Evolutionary conservation across 768 basidiomycete genomes (phyloP), one percentile per base, ranked within the genome.

Genomic region (Trametes sanguinea): DNA sequence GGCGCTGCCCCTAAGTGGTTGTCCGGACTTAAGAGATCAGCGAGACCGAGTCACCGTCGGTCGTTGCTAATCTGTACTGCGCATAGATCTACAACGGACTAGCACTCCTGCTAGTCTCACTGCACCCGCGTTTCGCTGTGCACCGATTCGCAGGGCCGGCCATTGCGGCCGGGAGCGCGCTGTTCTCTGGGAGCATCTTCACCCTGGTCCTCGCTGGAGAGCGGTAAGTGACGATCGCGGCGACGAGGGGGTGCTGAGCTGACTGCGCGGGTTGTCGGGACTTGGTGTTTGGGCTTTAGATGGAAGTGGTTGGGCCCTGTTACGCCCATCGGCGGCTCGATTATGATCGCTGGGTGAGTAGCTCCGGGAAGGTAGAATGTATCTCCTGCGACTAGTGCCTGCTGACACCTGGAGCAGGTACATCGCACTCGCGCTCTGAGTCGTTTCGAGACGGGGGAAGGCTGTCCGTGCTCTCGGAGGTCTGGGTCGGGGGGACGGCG

Each of bases 61-160:
- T 1, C 9, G 5, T 6, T n/a, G 45, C 22, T 46, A 22, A n/a
- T 46, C 11, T 46, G 30, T 30, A 3, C 29, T 50, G 48, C 11
- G 4, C 9, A 29, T 16, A 91, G 89, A 76, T 89, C 43, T 83
- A 80, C 69, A 90, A 91, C 60, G 90, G 90, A 13, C 78, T 92
- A 10, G 86, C 80, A 0, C 74, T 90, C 57, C 72, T 90, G 67
- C 71, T 83, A 9, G 68, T 89, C 10, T 89, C 89, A 1, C 68
- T 84, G 69, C 87, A 90, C 72, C 84, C 80, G 2, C 80, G 80
- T 35, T 88, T 89, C 68, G 73, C 83, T 0, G 60, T 66, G 0
- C 86, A 89, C 68, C 75, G 78, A 9, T 89, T 90, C 68, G 83
- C 89, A 29, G 88, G 86, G 4, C 86, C 85, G 2, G 87, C 88